A percentile compares a stretch with the other conserved stretches of the same genome.
Evolutionary conservation across 1,284 basidiomycete species (phyloP).

Genomic region (Sphaerobolus stellatus): DNA sequence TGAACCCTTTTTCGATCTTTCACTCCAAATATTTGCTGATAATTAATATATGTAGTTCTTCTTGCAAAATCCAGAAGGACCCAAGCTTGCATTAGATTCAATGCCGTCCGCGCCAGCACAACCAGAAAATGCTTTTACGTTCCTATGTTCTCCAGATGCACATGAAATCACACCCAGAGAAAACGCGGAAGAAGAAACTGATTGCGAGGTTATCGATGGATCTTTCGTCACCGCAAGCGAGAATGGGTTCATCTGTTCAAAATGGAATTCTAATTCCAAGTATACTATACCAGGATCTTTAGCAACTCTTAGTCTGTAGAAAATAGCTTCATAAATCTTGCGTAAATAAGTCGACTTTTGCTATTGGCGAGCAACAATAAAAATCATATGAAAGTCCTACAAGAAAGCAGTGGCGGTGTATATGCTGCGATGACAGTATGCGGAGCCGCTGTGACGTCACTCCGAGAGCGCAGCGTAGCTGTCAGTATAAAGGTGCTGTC

Average conservation of each 20-base stretch:
- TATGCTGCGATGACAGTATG: no score
- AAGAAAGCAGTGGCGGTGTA: no score
- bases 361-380: no score
- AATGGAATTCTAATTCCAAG: conserved; percentile 34
- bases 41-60: conserved; percentile 20
- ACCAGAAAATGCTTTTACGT: background rate
- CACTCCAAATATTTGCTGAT: no score
- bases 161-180: background rate
- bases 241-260: conserved; percentile 49
- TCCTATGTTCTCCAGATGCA: background rate
- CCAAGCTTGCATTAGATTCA: background rate
- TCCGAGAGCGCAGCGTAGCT: no score
- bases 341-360: no score
- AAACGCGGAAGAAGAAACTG: conserved; percentile 16
- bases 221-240: conserved; percentile 57
- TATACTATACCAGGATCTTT: conserved; percentile 39
- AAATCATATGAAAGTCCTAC: no score
- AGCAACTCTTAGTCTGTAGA: no score
- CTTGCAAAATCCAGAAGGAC: conserved; percentile 10
- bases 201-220: conserved; percentile 29
- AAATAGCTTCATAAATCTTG: no score
- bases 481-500: no score
- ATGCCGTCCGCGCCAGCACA: background rate
- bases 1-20: conserved; percentile 34
- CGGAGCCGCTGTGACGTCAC: no score